A percentile compares a stretch with the other conserved stretches of the same genome.
These are phyloP conservation scores for Talaromyces ruber DNA, from an alignment of 495 filamentous ascomycete species.

Conservation along the genomic window DNA sequence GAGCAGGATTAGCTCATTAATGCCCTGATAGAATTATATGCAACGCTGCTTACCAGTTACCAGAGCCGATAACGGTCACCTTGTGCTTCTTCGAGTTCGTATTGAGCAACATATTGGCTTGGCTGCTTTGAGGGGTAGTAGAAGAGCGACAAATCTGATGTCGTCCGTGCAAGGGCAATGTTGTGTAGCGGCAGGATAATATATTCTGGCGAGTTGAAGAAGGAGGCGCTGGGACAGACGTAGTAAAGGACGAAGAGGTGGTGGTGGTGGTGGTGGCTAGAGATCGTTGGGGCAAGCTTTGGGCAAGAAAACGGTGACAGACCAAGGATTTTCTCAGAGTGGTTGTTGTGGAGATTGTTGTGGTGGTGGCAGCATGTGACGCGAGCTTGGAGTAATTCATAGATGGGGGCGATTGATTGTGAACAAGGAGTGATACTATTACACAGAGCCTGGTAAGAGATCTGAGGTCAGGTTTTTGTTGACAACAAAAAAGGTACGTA, in stretches of 20 bases:
- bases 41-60: slow-evolving; percentile 69
- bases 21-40: slow-evolving; percentile 6
- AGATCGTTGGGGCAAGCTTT: background rate
- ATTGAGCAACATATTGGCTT: slow-evolving; percentile 29
- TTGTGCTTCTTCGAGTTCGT: slow-evolving; percentile 68
- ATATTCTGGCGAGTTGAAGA: background rate
- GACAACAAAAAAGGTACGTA: background rate
- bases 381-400: slow-evolving; percentile 2
- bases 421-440: background rate
- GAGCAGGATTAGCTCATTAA: background rate
- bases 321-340: background rate
- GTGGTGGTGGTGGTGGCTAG: slow-evolving; percentile 4
- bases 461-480: background rate
- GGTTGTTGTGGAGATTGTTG: background rate
- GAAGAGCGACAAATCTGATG: background rate
- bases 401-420: background rate
- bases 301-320: background rate
- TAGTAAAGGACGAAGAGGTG: background rate
- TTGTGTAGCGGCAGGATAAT: background rate
- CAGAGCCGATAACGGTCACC: slow-evolving; percentile 88
- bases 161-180: background rate
- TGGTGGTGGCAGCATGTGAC: background rate
- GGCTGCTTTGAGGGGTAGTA: background rate
- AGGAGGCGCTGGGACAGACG: background rate
- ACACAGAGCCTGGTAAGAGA: background rate